Evolutionary conservation across 129 eudicot genomes (phyloP), one percentile per base, ranked within the genome.

Genomic region (Lonicera japonica): DNA sequence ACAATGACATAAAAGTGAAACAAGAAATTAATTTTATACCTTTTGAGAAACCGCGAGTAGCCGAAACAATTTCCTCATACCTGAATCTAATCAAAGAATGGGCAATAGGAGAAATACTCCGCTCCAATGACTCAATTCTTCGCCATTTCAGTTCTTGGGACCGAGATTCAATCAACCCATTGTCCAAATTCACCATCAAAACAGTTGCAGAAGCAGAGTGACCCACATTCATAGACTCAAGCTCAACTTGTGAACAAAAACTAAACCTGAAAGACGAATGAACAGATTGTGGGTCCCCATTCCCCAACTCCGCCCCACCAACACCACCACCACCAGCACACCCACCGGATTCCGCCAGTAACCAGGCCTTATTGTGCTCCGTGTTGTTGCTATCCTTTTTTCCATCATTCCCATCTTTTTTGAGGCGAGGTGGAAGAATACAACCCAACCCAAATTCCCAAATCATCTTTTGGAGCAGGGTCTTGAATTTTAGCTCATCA

Each of bases 111-210:
- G 96, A 88, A 50, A 94, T 88, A 69, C 94, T 88, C 68, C 89
- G 85, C 63, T 94, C 99, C 16, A 94, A 59, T 1, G 95, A 85
- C 67, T 83, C 95, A 73, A 94, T 85, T 45, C 87, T 75, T 14
- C 83, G 73, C 89, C 99, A 88, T 59, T 79, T 88, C 5, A 79
- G 60, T 36, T 88, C 95, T 58, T 69, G 72, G 36, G 94, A 83
- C 62, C 81, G 68, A 15, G 96, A 82, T 64, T 94, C 95, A 22
- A 66, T 70, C 62, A 73, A 34, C 25, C 88, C 95, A 77, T 77
- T 85, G n/a, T 94, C 99, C 86, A 94, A 83, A 85, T 94, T 94
- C 65, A 94, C 99, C 96, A 94, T 88, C 62, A 94, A 88, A 66
- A 94, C 95, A 17, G 99, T 94, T 3, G 96, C 82, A 60, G 88